phyloP scores from a whole-genome alignment of 1,284 basidiomycete species.

The Microbotryomycetes sp. region DNA sequence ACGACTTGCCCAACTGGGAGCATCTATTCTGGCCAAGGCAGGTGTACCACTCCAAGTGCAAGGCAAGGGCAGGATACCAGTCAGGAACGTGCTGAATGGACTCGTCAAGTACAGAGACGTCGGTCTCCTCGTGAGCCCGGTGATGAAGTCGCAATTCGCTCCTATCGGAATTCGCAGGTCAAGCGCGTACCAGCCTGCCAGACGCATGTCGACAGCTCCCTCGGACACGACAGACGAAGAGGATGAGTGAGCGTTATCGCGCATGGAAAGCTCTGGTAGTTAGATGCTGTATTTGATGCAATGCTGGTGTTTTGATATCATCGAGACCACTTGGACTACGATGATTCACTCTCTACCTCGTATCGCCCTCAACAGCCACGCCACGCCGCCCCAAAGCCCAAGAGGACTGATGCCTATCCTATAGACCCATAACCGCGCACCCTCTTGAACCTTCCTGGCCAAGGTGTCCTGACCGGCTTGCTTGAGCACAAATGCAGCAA shows the following conservation, averaged over 20 bases:
- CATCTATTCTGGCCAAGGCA: no score
- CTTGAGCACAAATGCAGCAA: neutral
- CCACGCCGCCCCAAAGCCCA: conserved; percentile 15
- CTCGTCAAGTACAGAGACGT: no score
- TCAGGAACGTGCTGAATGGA: no score
- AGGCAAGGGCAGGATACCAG: no score
- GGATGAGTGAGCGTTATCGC: neutral
- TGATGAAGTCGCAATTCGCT: no score
- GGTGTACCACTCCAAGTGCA: no score
- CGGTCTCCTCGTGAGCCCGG: no score
- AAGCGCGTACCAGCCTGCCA: no score
- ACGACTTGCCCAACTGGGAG: neutral
- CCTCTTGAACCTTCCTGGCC: conserved; percentile 17
- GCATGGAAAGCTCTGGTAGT: no score
- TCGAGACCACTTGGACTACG: neutral
- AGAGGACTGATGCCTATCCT: conserved; percentile 20
- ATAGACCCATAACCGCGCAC: conserved; percentile 27
- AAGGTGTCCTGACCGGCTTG: conserved; percentile 11
- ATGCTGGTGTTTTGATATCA: neutral
- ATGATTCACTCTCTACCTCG: neutral
- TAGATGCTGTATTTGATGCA: neutral
- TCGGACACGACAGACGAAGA: neutral
- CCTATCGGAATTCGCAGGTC: no score
- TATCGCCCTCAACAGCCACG: neutral
- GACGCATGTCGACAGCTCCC: no score